Evolutionary conservation across 257 asterid genomes (phyloP), one percentile per base, ranked within the genome.

Genomic region (Solanum sparsipilum): DNA sequence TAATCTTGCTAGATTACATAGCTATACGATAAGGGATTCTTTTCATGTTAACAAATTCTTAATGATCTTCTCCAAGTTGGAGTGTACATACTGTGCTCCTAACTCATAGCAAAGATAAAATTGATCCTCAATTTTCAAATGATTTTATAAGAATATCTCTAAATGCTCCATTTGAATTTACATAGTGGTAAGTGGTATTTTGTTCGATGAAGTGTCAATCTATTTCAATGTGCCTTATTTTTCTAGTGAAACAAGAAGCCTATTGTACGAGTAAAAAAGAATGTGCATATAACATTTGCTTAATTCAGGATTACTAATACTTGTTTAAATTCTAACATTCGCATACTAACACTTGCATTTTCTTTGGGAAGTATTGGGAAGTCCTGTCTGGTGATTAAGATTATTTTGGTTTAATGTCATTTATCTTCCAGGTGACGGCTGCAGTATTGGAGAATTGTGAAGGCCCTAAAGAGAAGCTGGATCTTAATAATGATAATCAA

Each of bases 351-450:
- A 48, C 85, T 36, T 73, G 46, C 70, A 75, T 88, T 63, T 48
- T 38, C 82, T 67, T 78, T 15, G 65, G 38, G 60, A 76, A n/a
- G 60, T 76, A 76, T 39, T 76, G 84, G 63, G 65, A 79, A 44
- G 65, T 44, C 63, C 65, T 25, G 65, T 71, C 86, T 89, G 84
- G 88, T 91, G 88, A 89, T 88, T 91, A 86, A 87, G 89, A 89
- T 83, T 87, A 9, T 73, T 58, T 88, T 85, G 65, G 58, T 89
- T 73, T 89, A 90, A 88, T 91, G 91, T 90, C 85, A 83, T 91
- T 93, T 91, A 93, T 91, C 91, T 81, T 90, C 88, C 98, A 94
- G 98, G 96, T 93, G 91, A 96, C 93, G 35, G 91, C 94, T 87
- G 95, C 94, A 87, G 92, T 94, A 88, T 92, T 94, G 85, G 98